phyloP scores from a whole-genome alignment of 2,329 filamentous ascomycete species.

The Ascochyta koolunga region DNA sequence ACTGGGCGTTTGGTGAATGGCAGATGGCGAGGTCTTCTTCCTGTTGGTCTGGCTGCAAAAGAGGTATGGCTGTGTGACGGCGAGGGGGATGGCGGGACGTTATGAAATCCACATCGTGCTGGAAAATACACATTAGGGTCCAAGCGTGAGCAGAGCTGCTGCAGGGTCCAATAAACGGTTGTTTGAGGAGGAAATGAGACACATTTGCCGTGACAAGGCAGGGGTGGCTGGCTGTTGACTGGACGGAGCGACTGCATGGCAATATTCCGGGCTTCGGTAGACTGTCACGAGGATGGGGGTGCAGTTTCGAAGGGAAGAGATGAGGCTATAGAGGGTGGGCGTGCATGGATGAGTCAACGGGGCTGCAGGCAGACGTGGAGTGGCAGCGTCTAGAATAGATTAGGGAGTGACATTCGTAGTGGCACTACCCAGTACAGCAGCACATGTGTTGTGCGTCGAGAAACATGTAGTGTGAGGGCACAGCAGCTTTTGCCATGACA shows the following conservation, averaged over 20 bases:
- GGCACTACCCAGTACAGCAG: not conserved
- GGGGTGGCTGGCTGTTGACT: constrained; percentile 16
- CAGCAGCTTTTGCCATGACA: constrained; percentile 3
- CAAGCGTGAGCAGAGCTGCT: constrained; percentile 24
- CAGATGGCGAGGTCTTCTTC: not conserved
- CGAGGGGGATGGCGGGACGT: constrained; percentile 13
- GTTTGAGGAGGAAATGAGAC: constrained; percentile 18
- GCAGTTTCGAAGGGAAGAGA: constrained; percentile 17
- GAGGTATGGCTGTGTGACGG: constrained; percentile 1
- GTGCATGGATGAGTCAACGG: constrained; percentile 9
- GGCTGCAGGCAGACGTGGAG: not conserved
- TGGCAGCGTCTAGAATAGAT: not conserved
- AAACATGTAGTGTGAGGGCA: constrained; percentile 8
- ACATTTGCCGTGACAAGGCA: constrained; percentile 7
- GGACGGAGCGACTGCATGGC: constrained; percentile 13
- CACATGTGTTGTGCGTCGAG: constrained; percentile 12
- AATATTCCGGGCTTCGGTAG: constrained; percentile 23
- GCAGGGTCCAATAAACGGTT: constrained; percentile 37
- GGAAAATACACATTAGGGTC: constrained; percentile 16
- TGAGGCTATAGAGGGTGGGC: constrained; percentile 4
- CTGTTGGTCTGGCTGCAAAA: not conserved
- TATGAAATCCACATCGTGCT: constrained; percentile 18
- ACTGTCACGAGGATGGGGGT: constrained; percentile 25
- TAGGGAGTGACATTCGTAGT: not conserved
- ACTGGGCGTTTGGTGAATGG: not conserved